Base-by-base conservation (phyloP, 2,329 filamentous ascomycete genomes). In the Sphaerulina populicola region DNA sequence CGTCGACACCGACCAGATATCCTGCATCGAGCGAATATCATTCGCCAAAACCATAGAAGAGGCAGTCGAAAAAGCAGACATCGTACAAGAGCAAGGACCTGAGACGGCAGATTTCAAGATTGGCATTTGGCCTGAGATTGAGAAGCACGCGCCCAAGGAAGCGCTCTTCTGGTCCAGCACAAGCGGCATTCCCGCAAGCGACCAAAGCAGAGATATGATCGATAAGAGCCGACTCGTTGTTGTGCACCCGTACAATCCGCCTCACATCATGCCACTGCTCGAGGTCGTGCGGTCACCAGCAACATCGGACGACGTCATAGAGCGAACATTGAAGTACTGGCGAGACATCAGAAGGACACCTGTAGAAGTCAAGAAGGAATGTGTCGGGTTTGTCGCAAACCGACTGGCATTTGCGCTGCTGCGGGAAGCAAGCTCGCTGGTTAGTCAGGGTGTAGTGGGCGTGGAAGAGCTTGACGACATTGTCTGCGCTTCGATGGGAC, bases 171-270 rank as follows among this genome's bases (percentile, higher is more conserved):
- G 78, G 78, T 77, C 73, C 35, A 77, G 73, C 49, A 81, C 79
- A 0, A 77, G 73, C 1, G 79, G 79, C 0, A 81, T 82, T 27
- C 71, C 76, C 0, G 76, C 78, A 0, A 77, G 74, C 0, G 65
- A 64, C 21, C 78, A 81, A 56, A 65, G 64, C 7, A 51, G 54
- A 12, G 56, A 67, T 3, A 74, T 77, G 71, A 57, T 64, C 18
- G 68, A 75, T 27, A 62, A 65, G 44, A 54, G 62, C n/a, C 66
- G 77, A 1, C 61, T 82, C 2, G 55, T 81, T 0, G 74, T 81
- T 1, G 77, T 79, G 3, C 80, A 82, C 61, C 79, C 79, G 0
- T 82, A 78, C 63, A 82, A 82, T 49, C 80, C 77, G 18, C 79
- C 79, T 1, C 77, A 81, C 56, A 72, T 82, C 47, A 80, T 82